Evolutionary conservation across 225 moss, liverwort and hornwort genomes (phyloP), one percentile per base, ranked within the genome.

Genomic region (Climacium dendroides): DNA sequence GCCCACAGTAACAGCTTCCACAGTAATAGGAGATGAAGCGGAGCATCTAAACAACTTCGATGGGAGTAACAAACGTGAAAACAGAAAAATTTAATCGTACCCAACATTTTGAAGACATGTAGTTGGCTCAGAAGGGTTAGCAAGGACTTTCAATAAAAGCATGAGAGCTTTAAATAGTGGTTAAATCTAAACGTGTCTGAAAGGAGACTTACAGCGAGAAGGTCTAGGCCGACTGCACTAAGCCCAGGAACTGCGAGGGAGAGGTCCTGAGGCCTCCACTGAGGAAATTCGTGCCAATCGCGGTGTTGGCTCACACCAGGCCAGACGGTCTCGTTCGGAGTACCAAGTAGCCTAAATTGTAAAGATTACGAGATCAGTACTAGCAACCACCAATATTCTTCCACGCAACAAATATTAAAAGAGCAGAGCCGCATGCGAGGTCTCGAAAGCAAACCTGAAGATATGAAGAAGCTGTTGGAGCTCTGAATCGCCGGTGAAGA

Each of bases 241-340:
- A 94, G 92, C 7, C 91, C 92, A 61, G 93, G 93, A 15, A 94
- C 90, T 24, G 92, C 91, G 18, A 93, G 89, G 22, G 91, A 84
- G 76, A 94, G 83, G 14, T 92, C 93, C 87, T 93, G 91, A 55
- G 93, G 92, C 80, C 93, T 88, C 94, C 93, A 94, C 86, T 94
- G 93, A 16, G 92, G 94, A 26, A 94, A 94, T 82, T 94, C 94
- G 81, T 94, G 94, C 94, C 94, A 94, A 86, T 94, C 93, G 29
- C 93, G 92, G 84, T 92, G 93, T 34, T 91, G 89, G 85, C 93
- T 94, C 15, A 94, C 93, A 11, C 93, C 93, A 45, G 93, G 94
- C 94, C 92, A 94, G 43, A 92, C 90, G 14, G 91, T 88, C 77
- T 94, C 93, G 34, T 91, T 93, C 32, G 94, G 94, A 53, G 93